Evolutionary conservation across 2,329 filamentous ascomycete genomes (phyloP).

Genomic region (Colletotrichum incanum): DNA sequence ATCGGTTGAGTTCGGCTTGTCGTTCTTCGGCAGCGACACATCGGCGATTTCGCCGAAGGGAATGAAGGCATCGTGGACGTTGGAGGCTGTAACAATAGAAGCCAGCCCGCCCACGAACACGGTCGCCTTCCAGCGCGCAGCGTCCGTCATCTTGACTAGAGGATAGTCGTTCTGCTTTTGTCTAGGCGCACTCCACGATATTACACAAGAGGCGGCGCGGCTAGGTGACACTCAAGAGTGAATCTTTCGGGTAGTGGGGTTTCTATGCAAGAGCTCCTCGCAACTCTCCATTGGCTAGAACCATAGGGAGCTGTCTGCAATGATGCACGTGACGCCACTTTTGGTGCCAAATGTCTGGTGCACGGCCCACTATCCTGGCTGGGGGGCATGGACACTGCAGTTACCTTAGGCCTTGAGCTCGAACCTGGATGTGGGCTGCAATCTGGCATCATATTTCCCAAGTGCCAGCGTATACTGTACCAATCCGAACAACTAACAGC

Average conservation of each 20-base stretch:
- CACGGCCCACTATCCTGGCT: slow-evolving; percentile 31
- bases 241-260: slow-evolving; percentile 39
- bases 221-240: slow-evolving; percentile 10
- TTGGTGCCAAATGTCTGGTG: slow-evolving; percentile 15
- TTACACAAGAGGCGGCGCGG: neutral
- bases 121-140: slow-evolving; percentile 88
- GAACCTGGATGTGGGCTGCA: slow-evolving; percentile 44
- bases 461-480: slow-evolving; percentile 35
- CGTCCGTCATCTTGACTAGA: slow-evolving; percentile 78
- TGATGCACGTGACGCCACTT: slow-evolving; percentile 37
- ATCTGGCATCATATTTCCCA: slow-evolving; percentile 45
- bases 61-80: slow-evolving; percentile 91
- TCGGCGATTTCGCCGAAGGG: slow-evolving; percentile 97
- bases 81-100: slow-evolving; percentile 80
- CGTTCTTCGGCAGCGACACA: slow-evolving; percentile 90
- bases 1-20: slow-evolving; percentile 83
- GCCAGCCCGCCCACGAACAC: slow-evolving; percentile 94
- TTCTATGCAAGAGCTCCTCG: slow-evolving; percentile 29
- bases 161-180: neutral
- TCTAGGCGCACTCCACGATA: neutral
- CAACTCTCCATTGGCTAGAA: slow-evolving; percentile 32
- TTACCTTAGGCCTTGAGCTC: slow-evolving; percentile 27
- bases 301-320: slow-evolving; percentile 20
- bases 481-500: slow-evolving; percentile 36
- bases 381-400: slow-evolving; percentile 20